phyloP scores from a whole-genome alignment of 2,329 filamentous ascomycete genomes.

The Aspergillus calidoustus region DNA sequence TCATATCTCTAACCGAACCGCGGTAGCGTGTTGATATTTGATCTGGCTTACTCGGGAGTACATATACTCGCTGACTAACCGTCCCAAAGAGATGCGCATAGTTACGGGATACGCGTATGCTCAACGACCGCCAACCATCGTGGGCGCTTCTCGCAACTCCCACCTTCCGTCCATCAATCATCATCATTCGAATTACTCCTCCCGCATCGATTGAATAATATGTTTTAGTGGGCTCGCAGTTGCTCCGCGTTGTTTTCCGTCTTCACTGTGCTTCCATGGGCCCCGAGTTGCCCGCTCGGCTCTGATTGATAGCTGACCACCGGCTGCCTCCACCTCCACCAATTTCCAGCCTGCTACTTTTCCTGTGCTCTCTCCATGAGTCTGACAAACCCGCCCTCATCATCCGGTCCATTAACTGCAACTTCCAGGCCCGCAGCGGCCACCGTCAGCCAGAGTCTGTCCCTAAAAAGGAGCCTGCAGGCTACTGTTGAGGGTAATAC shows the following conservation, averaged over 20 bases:
- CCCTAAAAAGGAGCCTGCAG: conserved; percentile 49
- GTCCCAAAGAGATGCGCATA: not conserved
- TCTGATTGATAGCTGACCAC: conserved; percentile 19
- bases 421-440: conserved; percentile 40
- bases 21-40: not conserved
- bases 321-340: conserved; percentile 21
- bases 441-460: conserved; percentile 38
- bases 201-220: conserved; percentile 10
- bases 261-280: conserved; percentile 11
- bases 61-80: conserved; percentile 13
- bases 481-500: conserved; percentile 53
- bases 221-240: conserved; percentile 15
- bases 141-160: conserved; percentile 1
- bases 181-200: conserved; percentile 6
- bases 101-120: not conserved
- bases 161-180: conserved; percentile 16
- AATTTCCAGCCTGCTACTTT: conserved; percentile 1
- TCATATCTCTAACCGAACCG: not conserved
- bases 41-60: not conserved
- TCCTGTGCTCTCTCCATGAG: conserved; percentile 37
- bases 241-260: conserved; percentile 12
- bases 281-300: conserved; percentile 15
- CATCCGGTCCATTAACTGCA: conserved; percentile 44
- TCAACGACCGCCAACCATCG: conserved; percentile 12
- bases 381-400: conserved; percentile 48